Evolutionary conservation across 176 grass and related monocot genomes (phyloP).

Genomic region (Avena sativa): DNA sequence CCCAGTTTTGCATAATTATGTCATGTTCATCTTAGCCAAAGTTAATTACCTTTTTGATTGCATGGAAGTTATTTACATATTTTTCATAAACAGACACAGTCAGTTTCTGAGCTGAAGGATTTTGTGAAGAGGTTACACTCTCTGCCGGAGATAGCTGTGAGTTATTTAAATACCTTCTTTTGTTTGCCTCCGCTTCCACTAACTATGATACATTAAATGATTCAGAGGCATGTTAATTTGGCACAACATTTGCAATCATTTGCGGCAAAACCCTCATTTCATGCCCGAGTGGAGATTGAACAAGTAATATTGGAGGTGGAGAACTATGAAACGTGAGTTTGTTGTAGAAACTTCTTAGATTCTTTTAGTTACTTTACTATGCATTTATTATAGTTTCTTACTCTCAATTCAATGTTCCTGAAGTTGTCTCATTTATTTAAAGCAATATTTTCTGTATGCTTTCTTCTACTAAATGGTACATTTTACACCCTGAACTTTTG

Average conservation of each 20-base stretch:
- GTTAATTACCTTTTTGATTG: not conserved
- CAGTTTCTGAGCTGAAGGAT: conserved; percentile 97
- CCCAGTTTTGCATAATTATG: conserved; percentile 2
- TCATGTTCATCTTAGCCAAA: not conserved
- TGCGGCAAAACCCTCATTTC: conserved; percentile 87
- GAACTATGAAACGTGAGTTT: conserved; percentile 86
- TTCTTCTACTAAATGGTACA: not conserved
- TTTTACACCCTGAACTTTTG: conserved; percentile 18
- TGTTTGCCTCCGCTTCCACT: conserved; percentile 34
- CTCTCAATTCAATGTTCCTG: not conserved
- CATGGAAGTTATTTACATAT: conserved; percentile 18
- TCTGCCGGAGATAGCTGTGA: conserved; percentile 92
- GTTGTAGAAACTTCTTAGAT: conserved; percentile 18
- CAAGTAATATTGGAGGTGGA: conserved; percentile 91
- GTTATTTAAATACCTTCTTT: conserved; percentile 26
- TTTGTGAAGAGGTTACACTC: conserved; percentile 96
- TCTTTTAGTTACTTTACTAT: conserved; percentile 22
- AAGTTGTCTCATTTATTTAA: conserved; percentile 18
- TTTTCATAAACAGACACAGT: conserved; percentile 71
- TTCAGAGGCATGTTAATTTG: conserved; percentile 93
- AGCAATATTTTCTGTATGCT: not conserved
- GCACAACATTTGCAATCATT: conserved; percentile 99
- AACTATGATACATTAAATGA: conserved; percentile 37
- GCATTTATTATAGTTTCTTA: conserved; percentile 26
- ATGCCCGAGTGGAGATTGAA: conserved; percentile 86